These are phyloP conservation scores for Dalechampia spathulata DNA, from an alignment of 441 rosid species.

Conservation along the genomic window DNA sequence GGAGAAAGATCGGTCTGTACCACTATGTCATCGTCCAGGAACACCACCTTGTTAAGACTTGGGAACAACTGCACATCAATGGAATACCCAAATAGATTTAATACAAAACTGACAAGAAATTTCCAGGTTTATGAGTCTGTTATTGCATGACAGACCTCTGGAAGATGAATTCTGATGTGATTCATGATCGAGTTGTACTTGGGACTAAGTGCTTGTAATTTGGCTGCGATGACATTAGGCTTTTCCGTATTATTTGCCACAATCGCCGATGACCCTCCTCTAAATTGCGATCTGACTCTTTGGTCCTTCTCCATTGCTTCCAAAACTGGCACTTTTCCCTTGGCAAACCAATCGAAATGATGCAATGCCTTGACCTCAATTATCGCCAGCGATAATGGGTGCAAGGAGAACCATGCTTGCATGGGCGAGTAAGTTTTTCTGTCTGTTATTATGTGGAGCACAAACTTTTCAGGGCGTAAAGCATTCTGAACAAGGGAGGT, in stretches of 20 bases:
- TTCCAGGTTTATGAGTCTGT: too few species aligned
- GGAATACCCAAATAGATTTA: too few species aligned
- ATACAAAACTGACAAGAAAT: too few species aligned
- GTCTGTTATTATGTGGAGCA: slow-evolving; percentile 87
- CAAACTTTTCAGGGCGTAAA: slow-evolving; percentile 50
- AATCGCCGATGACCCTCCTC: slow-evolving; percentile 91
- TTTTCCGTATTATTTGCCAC: slow-evolving; percentile 61
- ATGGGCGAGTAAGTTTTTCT: slow-evolving; percentile 86
- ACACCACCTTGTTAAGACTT: slow-evolving; percentile 77
- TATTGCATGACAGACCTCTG: slow-evolving; percentile 49
- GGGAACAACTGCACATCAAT: slow-evolving; percentile 67
- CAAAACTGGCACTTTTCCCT: slow-evolving; percentile 86
- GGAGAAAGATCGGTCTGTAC: slow-evolving; percentile 90
- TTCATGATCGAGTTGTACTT: slow-evolving; percentile 91
- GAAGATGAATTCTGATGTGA: slow-evolving; percentile 89
- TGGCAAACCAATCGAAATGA: slow-evolving; percentile 92
- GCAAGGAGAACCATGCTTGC: slow-evolving; percentile 99
- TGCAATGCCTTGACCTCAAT: slow-evolving; percentile 95
- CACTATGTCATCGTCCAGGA: slow-evolving; percentile 91
- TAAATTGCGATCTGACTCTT: slow-evolving; percentile 67
- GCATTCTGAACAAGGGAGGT: slow-evolving; percentile 65
- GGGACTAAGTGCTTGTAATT: slow-evolving; percentile 91
- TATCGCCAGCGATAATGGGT: slow-evolving; percentile 67
- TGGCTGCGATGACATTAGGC: slow-evolving; percentile 79
- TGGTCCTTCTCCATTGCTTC: slow-evolving; percentile 99